A percentile compares a stretch with the other conserved stretches of the same genome.
These are phyloP conservation scores for Lentinula lateritia DNA, from an alignment of 768 basidiomycete genomes.

Conservation along the genomic window DNA sequence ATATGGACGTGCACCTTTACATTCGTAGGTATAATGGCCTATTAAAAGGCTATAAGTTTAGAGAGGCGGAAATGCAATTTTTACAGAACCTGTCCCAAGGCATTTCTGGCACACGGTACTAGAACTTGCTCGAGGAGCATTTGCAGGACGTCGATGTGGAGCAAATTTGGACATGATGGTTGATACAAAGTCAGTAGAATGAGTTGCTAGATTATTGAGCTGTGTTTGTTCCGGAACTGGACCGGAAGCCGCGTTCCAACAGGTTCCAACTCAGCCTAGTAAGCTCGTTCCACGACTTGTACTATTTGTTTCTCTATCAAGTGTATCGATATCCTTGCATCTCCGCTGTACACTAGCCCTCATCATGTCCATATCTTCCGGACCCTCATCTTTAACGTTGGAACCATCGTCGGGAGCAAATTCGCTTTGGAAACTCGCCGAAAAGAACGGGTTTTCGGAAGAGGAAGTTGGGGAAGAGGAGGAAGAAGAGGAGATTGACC, in stretches of 20 bases:
- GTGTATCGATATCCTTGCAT: not conserved
- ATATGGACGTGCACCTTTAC: constrained; percentile 78
- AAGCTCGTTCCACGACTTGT: not conserved
- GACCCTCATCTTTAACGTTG: not conserved
- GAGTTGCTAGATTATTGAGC: not conserved
- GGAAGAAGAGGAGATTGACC: constrained; percentile 58
- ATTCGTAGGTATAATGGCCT: constrained; percentile 93
- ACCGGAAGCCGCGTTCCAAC: not conserved
- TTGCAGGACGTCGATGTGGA: constrained; percentile 59
- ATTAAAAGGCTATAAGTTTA: not conserved
- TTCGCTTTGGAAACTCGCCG: not conserved
- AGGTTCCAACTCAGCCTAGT: not conserved
- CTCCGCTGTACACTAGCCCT: not conserved
- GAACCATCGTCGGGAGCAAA: not conserved
- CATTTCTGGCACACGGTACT: constrained; percentile 84
- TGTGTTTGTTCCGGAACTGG: not conserved
- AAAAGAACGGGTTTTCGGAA: constrained; percentile 1
- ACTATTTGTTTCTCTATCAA: not conserved
- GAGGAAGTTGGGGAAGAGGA: constrained; percentile 20
- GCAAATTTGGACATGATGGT: constrained; percentile 72
- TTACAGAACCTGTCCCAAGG: constrained; percentile 52
- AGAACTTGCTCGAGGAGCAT: constrained; percentile 56
- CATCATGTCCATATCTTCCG: constrained; percentile 1
- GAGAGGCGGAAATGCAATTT: not conserved
- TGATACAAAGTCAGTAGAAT: not conserved